Evolutionary conservation across 768 basidiomycete genomes (phyloP), one percentile per base, ranked within the genome.

Genomic region (Kondoa subrosea): DNA sequence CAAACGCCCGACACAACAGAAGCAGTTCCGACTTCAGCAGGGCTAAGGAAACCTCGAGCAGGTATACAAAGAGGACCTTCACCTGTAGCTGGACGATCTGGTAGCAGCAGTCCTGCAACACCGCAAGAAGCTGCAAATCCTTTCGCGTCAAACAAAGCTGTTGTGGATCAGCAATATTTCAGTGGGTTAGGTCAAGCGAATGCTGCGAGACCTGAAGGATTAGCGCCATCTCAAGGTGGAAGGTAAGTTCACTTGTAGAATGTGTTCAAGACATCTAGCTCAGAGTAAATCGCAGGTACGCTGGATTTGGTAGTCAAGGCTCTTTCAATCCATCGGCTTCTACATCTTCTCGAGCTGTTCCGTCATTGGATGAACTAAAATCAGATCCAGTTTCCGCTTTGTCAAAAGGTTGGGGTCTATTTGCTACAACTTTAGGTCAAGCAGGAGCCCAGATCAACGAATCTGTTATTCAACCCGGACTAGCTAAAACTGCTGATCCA

Each of bases 331-430:
- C 89, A 1, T 83, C 88, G 1, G 85, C 81, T 73, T 80, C 82
- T 3, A 79, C 88, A 56, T 89, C 89, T 2, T 91, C 89, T 31
- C 83, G 85, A 12, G 83, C 86, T 34, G 85, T 86, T 14, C 93
- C 93, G 0, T 82, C 85, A 0, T 75, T 96, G 1, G 77, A 80
- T 56, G 92, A 99, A 25, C 78, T 97, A 32, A 89, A 93, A 76
- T 84, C 87, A 58, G 89, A 90, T 74, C 93, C 93, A 0, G 77
- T 86, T 40, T 85, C 83, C 8, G 92, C 93, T 0, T 77, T 96
- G 16, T 84, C 84, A 73, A 96, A 96, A 79, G 91, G 92, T 58
- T 97, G 95, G 95, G 89, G 90, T 29, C 78, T 97, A n/a, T 86
- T 99, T 75, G 87, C 89, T 31, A 82, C 87, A 0, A 91, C 85